phyloP scores from a whole-genome alignment of 2,329 filamentous ascomycete genomes.

The Coleophoma eucalyptorum region DNA sequence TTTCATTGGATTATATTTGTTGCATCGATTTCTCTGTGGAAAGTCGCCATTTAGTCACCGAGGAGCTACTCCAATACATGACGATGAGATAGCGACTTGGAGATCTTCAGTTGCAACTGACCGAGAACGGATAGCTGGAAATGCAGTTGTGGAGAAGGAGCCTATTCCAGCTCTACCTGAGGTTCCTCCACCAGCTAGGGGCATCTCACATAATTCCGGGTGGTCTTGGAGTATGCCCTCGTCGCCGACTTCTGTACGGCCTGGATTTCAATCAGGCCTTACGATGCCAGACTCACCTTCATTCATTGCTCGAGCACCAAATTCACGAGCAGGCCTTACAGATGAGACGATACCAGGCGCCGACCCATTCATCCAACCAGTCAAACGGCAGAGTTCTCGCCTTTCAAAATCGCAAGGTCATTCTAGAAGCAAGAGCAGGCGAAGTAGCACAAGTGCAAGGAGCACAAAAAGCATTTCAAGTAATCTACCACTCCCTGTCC shows the following conservation, averaged over 20 bases:
- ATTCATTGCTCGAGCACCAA: conserved; percentile 56
- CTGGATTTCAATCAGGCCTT: conserved; percentile 25
- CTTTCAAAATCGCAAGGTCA: conserved; percentile 41
- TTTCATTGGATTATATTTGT: conserved; percentile 12
- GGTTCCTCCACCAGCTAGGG: not conserved
- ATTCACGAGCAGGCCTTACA: conserved; percentile 58
- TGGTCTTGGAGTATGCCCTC: conserved; percentile 19
- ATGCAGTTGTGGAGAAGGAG: conserved; percentile 1
- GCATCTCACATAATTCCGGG: conserved; percentile 12
- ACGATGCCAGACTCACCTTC: conserved; percentile 29
- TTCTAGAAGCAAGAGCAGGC: conserved; percentile 22
- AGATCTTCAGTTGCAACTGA: conserved; percentile 16
- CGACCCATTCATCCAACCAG: conserved; percentile 50
- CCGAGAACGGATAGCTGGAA: conserved; percentile 9
- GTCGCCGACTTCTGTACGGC: conserved; percentile 16
- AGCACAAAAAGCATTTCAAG: conserved; percentile 21
- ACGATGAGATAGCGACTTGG: conserved; percentile 65
- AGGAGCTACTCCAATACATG: conserved; percentile 57
- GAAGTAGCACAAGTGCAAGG: conserved; percentile 23
- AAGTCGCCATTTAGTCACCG: conserved; percentile 43
- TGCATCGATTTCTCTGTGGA: conserved; percentile 15
- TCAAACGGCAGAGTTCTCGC: conserved; percentile 49
- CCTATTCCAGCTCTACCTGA: not conserved
- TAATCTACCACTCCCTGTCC: not conserved
- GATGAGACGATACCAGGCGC: conserved; percentile 58